Evolutionary conservation across 225 moss, liverwort and hornwort genomes (phyloP), one percentile per base, ranked within the genome.

Genomic region (Ulota crispa): DNA sequence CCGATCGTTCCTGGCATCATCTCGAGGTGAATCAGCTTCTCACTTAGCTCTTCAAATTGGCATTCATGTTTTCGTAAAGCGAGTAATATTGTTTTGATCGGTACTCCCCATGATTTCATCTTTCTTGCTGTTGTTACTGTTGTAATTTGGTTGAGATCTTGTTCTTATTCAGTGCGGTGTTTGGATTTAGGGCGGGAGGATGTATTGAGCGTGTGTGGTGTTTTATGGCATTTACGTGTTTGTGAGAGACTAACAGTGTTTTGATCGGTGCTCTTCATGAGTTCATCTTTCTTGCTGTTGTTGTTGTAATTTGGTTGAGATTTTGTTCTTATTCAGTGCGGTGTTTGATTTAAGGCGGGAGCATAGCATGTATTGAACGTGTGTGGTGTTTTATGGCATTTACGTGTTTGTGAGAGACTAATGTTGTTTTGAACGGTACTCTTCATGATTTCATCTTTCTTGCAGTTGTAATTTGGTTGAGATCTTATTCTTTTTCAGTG

Each of bases 181-280:
- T 28, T 65, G n/a, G 72, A 27, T 43, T 64, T 21, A 2, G 15
- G 53, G 41, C 6, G 31, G 32, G 45, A 84, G 55, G 32, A 23
- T 76, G 76, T 5, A 81, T 64, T 82, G 78, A 86, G 74, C 69
- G 45, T 78, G 42, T 72, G 69, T 69, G 28, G 16, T 68, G 31
- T 12, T 60, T 54, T 77, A 57, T 13, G 13, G 45, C 14, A 45
- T 78, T 45, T 45, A 68, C 64, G 63, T 50, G 18, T 50, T 50
- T 50, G 16, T 50, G 18, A 18, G 50, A 50, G 18, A 50, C 4
- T 18, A 18, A 50, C 5, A 18, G 5, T 5, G 65, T 69, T 73
- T 28, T 11, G 43, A 26, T 27, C 26, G 14, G 56, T 65, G 3
- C 12, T 43, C 57, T 6, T 67, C 24, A 56, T 42, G 41, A 37